phyloP scores from a whole-genome alignment of 768 basidiomycete species.

The Tricholoma furcatifolium region DNA sequence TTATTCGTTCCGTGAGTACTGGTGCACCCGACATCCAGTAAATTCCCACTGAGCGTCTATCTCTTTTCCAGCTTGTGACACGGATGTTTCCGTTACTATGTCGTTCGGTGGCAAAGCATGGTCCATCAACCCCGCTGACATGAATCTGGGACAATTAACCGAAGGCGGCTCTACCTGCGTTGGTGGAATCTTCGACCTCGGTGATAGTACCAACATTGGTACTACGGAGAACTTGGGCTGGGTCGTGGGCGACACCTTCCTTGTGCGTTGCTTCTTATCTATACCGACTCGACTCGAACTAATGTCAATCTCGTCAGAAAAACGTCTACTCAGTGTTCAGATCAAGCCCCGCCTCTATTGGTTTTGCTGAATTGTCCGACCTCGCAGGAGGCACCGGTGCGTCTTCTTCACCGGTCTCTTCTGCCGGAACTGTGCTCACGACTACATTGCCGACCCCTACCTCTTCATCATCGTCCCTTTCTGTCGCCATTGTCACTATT shows the following conservation, averaged over 20 bases:
- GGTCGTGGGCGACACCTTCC: constrained; percentile 75
- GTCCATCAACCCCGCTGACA: constrained; percentile 21
- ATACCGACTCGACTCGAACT: too few species aligned
- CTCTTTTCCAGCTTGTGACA: constrained; percentile 58
- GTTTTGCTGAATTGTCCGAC: constrained; percentile 49
- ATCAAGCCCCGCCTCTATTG: constrained; percentile 44
- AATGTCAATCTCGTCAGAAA: constrained; percentile 31
- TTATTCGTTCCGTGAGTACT: constrained; percentile 71
- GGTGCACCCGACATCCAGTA: not conserved
- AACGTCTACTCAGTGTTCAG: constrained; percentile 55
- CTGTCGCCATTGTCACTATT: too few species aligned
- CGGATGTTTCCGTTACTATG: constrained; percentile 53
- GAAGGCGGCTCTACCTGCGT: constrained; percentile 39
- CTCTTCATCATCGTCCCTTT: too few species aligned
- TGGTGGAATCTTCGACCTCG: constrained; percentile 72
- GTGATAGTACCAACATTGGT: constrained; percentile 43
- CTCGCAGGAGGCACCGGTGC: constrained; percentile 39
- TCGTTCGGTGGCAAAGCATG: constrained; percentile 80
- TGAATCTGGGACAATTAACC: too few species aligned
- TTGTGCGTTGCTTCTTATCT: constrained; percentile 44
- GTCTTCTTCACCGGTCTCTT: constrained; percentile 16
- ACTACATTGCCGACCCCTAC: too few species aligned
- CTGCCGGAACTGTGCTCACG: constrained; percentile 8
- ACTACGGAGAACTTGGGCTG: constrained; percentile 45
- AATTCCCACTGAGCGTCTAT: not conserved